These are phyloP conservation scores for Angomonas ambiguus DNA, from an alignment of 208 protist species.

Conservation along the genomic window DNA sequence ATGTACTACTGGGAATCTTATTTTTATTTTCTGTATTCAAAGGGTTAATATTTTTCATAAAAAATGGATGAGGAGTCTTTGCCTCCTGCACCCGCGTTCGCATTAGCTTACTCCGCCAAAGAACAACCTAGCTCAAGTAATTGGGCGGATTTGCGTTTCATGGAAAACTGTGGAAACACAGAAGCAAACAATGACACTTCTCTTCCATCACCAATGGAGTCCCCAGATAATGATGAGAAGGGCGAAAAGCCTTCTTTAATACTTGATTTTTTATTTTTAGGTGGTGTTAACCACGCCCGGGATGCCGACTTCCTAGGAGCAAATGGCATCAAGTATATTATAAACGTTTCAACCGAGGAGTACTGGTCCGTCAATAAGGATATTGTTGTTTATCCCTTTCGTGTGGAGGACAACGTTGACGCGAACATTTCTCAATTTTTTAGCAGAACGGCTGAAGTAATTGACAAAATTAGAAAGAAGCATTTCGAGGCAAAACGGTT, in stretches of 20 bases:
- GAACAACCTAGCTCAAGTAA: neutral
- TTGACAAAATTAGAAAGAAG: constrained; percentile 43
- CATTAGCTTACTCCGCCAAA: constrained; percentile 3
- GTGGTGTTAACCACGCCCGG: constrained; percentile 67
- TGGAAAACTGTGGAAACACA: too few relatives aligned
- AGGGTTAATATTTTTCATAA: too few relatives aligned
- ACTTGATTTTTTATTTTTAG: constrained; percentile 77
- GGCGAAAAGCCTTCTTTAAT: constrained; percentile 50
- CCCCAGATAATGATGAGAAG: neutral
- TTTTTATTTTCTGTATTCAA: constrained; percentile 8
- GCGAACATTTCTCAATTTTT: constrained; percentile 65
- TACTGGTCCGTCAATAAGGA: constrained; percentile 74
- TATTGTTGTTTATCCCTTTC: constrained; percentile 63
- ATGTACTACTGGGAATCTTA: constrained; percentile 4
- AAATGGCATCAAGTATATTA: constrained; percentile 66
- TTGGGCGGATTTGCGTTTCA: neutral
- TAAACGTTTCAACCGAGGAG: constrained; percentile 84
- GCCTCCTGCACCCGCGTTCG: constrained; percentile 1
- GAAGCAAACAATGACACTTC: neutral
- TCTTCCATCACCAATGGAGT: neutral
- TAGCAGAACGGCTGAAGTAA: constrained; percentile 34
- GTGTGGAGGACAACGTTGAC: constrained; percentile 54
- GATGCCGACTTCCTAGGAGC: constrained; percentile 57
- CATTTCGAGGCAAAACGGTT: constrained; percentile 36
- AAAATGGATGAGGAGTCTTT: neutral